Conservation (phyloP, 2,329 filamentous ascomycete species). For the Calonectria naviculata region DNA sequence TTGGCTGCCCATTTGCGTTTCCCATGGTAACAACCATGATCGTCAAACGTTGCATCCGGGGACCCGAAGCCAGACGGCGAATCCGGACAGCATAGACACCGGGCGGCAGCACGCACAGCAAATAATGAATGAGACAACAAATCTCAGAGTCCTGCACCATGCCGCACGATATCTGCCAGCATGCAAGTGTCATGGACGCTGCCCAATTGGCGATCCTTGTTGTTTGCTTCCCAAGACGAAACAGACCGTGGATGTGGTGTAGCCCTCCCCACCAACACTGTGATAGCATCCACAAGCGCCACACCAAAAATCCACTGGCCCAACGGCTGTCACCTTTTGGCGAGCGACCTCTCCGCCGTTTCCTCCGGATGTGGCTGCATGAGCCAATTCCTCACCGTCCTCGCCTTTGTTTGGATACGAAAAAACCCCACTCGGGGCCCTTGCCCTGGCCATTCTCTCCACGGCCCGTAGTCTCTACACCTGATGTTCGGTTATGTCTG, state of each 20-base stretch:
- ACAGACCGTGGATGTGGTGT: neutral
- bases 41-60: conserved; percentile 8
- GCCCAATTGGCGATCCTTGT: neutral
- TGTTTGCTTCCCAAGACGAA: neutral
- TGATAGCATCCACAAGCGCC: neutral
- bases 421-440: conserved; percentile 1
- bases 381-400: conserved; percentile 3
- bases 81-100: neutral
- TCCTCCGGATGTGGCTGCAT: conserved; percentile 12
- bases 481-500: neutral
- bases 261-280: neutral
- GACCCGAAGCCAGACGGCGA: neutral
- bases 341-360: neutral
- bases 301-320: conserved; percentile 3
- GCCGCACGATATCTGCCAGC: neutral
- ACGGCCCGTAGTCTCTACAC: neutral
- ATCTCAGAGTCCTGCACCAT: neutral
- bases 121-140: neutral
- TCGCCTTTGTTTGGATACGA: conserved; percentile 6
- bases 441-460: neutral
- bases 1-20: neutral
- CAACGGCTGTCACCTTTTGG: conserved; percentile 7
- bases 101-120: neutral
- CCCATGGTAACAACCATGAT: neutral
- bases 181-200: neutral